Conservation (phyloP, 495 filamentous ascomycete genomes). For the Podospora pseudocomata region DNA sequence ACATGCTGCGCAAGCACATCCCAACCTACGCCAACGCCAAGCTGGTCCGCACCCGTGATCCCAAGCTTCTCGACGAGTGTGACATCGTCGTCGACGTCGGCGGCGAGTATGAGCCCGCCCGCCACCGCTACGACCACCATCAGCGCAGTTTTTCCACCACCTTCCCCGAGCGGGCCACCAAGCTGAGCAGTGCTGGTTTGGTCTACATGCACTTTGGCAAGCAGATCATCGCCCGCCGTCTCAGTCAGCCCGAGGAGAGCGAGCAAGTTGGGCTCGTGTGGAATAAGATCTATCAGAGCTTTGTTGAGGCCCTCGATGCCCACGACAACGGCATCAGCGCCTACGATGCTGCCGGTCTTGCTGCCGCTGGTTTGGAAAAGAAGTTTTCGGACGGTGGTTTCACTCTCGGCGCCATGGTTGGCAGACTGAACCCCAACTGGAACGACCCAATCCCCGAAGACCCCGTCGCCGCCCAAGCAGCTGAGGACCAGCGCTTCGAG, state of each 20-base stretch:
- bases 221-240: conserved; percentile 68
- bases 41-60: conserved; percentile 87
- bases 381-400: conserved; percentile 78
- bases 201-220: conserved; percentile 95
- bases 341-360: conserved; percentile 65
- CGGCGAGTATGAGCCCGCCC: conserved; percentile 74
- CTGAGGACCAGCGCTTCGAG: conserved; percentile 77
- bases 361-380: conserved; percentile 65
- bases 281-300: conserved; percentile 85
- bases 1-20: conserved; percentile 80
- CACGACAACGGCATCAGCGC: conserved; percentile 91
- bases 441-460: conserved; percentile 49
- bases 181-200: conserved; percentile 87
- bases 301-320: conserved; percentile 93
- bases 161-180: conserved; percentile 71
- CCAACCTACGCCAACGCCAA: conserved; percentile 69
- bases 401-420: conserved; percentile 76
- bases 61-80: conserved; percentile 70
- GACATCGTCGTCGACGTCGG: conserved; percentile 96
- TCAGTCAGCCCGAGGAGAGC: conserved; percentile 50
- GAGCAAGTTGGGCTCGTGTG: conserved; percentile 69
- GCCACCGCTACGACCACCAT: conserved; percentile 91
- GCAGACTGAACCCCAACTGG: conserved; percentile 74
- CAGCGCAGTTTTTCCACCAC: conserved; percentile 83
- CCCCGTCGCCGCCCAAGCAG: conserved; percentile 59